A percentile compares a stretch with the other conserved stretches of the same genome.
Evolutionary conservation across 2,329 filamentous ascomycete genomes (phyloP).

Genomic region (Lomentospora prolificans): DNA sequence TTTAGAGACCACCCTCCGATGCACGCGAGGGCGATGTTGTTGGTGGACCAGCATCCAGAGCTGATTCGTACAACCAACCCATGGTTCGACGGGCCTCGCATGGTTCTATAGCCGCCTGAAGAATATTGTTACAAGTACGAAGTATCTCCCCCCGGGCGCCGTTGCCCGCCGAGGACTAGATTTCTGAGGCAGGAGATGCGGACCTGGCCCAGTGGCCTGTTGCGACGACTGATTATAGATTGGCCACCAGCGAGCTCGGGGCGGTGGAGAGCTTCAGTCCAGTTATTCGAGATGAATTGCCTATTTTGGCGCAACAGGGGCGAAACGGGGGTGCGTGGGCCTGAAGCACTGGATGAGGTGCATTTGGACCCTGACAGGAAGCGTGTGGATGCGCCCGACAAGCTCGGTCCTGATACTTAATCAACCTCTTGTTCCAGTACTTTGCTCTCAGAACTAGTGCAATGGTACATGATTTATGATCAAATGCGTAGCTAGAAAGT

Average conservation of each 20-base stretch:
- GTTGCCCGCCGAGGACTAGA: neutral
- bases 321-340: conserved; percentile 9
- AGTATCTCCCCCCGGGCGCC: too few relatives aligned
- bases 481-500: neutral
- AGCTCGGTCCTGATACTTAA: too few relatives aligned
- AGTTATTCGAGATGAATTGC: neutral
- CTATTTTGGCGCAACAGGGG: conserved; percentile 4
- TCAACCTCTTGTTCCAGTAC: too few relatives aligned
- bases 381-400: neutral
- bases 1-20: neutral
- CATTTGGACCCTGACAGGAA: conserved; percentile 8
- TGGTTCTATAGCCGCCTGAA: neutral
- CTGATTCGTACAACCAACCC: too few relatives aligned
- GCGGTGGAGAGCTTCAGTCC: neutral
- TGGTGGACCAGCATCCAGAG: too few relatives aligned
- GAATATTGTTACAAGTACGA: neutral
- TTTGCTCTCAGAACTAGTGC: too few relatives aligned
- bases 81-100: neutral
- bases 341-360: conserved; percentile 15
- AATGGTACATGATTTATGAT: neutral
- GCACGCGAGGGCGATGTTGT: too few relatives aligned
- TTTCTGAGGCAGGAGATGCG: neutral
- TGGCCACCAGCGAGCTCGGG: neutral
- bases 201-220: conserved; percentile 3
- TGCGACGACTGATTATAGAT: neutral